Percentiles rank a stretch among this genome's conserved stretches.
Evolutionary conservation across 768 basidiomycete genomes (phyloP).

Genomic region (Russula griseocarnosa): DNA sequence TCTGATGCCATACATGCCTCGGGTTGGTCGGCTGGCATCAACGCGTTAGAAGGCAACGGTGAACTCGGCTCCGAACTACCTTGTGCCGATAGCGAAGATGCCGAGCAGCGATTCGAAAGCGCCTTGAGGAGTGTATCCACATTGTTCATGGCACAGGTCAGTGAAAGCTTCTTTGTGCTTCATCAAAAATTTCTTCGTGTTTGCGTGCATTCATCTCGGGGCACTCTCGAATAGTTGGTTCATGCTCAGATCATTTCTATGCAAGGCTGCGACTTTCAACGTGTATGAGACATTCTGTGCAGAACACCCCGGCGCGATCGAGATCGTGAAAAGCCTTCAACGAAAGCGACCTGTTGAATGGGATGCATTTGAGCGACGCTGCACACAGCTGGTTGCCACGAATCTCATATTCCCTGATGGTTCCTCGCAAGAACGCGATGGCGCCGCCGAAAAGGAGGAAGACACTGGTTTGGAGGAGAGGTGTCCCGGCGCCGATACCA

Average conservation of each 20-base stretch:
- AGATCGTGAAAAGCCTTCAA: conserved; percentile 63
- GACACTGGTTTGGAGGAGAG: not conserved
- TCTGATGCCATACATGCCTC: conserved; percentile 46
- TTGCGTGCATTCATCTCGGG: conserved; percentile 3
- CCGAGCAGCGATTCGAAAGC: conserved; percentile 17
- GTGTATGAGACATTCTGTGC: conserved; percentile 86
- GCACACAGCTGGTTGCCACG: conserved; percentile 51
- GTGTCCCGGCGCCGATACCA: not conserved
- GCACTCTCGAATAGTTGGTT: not conserved
- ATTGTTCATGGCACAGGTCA: conserved; percentile 20
- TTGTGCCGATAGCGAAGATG: conserved; percentile 7
- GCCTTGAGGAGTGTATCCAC: conserved; percentile 16
- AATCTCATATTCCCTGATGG: conserved; percentile 1
- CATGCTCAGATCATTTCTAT: conserved; percentile 19
- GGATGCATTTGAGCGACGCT: conserved; percentile 79
- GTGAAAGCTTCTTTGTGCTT: conserved; percentile 6
- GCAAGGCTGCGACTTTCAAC: conserved; percentile 67
- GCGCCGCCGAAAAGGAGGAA: conserved; percentile 4
- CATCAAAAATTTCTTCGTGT: not conserved
- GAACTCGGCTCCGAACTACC: conserved; percentile 10
- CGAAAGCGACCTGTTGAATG: conserved; percentile 68
- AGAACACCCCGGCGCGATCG: conserved; percentile 76
- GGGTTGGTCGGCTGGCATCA: conserved; percentile 40
- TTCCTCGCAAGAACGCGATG: not conserved
- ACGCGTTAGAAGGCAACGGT: conserved; percentile 9